phyloP scores from a whole-genome alignment of 345 rosid genomes.

The Balakata baccata region DNA sequence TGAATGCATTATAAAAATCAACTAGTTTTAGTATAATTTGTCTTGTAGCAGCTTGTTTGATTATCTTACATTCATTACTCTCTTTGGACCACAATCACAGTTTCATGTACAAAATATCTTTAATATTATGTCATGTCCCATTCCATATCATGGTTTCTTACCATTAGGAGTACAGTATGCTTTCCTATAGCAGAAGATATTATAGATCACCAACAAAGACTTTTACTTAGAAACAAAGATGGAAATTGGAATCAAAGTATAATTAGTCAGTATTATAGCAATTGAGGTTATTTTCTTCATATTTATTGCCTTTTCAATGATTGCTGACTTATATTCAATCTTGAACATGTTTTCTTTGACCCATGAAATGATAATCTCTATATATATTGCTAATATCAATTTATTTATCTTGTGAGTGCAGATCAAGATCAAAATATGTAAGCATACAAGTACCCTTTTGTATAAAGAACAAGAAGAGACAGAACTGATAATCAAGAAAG shows the following conservation, averaged over 20 bases:
- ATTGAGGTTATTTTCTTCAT: too few relatives aligned
- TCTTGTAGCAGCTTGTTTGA: conserved; percentile 29
- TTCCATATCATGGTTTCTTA: not conserved
- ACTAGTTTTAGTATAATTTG: conserved; percentile 33
- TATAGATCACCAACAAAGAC: not conserved
- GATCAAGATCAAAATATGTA: not conserved
- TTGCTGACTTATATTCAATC: not conserved
- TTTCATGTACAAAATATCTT: conserved; percentile 25
- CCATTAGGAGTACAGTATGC: not conserved
- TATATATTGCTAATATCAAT: not conserved
- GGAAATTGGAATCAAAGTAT: too few relatives aligned
- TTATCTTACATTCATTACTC: not conserved
- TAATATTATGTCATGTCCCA: not conserved
- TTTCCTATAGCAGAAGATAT: not conserved
- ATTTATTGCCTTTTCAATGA: not conserved
- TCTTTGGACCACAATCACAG: conserved; percentile 35
- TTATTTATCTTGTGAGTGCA: not conserved
- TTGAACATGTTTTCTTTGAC: not conserved
- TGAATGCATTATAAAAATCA: conserved; percentile 13
- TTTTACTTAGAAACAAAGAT: not conserved
- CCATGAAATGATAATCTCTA: not conserved
- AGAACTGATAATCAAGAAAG: too few relatives aligned
- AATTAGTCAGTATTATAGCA: too few relatives aligned
- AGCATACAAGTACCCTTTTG: not conserved
- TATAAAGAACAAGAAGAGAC: not conserved